These are phyloP conservation scores for Eremothecium cymbalariae DNA, from an alignment of 1,139 yeast species.

Conservation along the genomic window DNA sequence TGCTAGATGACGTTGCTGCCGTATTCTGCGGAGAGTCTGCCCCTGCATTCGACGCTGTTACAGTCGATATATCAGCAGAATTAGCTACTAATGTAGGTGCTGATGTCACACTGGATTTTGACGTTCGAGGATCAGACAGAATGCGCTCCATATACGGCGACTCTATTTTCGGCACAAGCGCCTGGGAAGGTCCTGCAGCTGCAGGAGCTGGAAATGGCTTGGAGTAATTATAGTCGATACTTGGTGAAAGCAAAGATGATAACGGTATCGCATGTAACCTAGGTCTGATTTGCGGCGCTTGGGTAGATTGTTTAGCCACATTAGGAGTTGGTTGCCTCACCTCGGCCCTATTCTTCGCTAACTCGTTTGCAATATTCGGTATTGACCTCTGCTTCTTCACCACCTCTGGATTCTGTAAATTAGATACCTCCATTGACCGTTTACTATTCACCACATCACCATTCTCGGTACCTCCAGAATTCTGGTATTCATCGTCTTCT, in stretches of 20 bases:
- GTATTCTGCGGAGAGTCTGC: no score
- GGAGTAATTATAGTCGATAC: slow-evolving; percentile 7
- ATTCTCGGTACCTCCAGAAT: background rate
- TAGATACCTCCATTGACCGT: background rate
- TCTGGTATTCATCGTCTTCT: slow-evolving; percentile 2
- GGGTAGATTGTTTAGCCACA: slow-evolving; percentile 5
- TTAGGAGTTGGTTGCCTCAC: slow-evolving; percentile 11
- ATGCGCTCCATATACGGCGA: slow-evolving; percentile 1
- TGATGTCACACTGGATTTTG: no score
- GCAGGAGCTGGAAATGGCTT: slow-evolving; percentile 1
- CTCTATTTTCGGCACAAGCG: slow-evolving; percentile 3
- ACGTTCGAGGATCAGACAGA: slow-evolving; percentile 6
- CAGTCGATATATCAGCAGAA: no score
- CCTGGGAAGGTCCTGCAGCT: background rate
- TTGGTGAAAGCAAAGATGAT: slow-evolving; percentile 17
- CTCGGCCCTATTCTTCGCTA: slow-evolving; percentile 28
- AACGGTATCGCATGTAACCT: slow-evolving; percentile 14
- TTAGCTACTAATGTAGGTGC: no score
- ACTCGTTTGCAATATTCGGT: slow-evolving; percentile 29
- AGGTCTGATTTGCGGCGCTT: slow-evolving; percentile 8
- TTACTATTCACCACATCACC: background rate
- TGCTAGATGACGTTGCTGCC: no score
- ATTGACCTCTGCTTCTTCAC: slow-evolving; percentile 13
- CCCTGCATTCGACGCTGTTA: no score
- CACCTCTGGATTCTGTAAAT: background rate